Percentiles rank a stretch among this genome's conserved stretches.
These are phyloP conservation scores for Knoxia roxburghii DNA, from an alignment of 257 asterid genomes.

Conservation along the genomic window DNA sequence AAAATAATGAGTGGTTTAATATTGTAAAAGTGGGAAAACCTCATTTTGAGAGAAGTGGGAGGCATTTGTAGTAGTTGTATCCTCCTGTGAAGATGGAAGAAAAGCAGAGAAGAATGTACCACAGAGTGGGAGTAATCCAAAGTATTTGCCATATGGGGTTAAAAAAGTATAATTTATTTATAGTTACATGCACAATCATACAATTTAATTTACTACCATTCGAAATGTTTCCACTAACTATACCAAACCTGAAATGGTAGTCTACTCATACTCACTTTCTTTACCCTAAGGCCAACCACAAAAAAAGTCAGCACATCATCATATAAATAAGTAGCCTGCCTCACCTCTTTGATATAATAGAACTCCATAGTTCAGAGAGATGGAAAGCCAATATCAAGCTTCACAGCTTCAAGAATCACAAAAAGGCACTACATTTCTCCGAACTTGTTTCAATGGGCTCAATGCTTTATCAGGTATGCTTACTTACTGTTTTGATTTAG, in stretches of 20 bases:
- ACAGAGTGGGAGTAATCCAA: no score
- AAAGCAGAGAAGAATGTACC: no score
- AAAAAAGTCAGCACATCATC: no score
- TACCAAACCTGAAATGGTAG: slow-evolving; percentile 5
- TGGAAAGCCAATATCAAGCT: slow-evolving; percentile 26
- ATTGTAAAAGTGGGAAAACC: no score
- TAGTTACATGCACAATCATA: not conserved
- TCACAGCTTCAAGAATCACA: slow-evolving; percentile 10
- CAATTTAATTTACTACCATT: not conserved
- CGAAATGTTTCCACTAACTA: not conserved
- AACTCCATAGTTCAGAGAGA: not conserved
- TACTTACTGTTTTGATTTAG: no score
- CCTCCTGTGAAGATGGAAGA: no score
- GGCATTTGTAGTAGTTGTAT: no score
- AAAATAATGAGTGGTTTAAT: no score
- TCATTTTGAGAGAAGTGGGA: no score
- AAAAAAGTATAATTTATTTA: not conserved
- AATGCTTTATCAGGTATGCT: slow-evolving; percentile 42
- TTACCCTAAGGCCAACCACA: not conserved
- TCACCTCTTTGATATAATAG: not conserved
- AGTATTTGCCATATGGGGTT: no score
- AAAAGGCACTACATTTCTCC: slow-evolving; percentile 38
- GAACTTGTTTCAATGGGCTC: slow-evolving; percentile 53
- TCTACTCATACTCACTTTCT: slow-evolving; percentile 13
- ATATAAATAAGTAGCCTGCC: not conserved